A percentile compares a stretch with the other conserved stretches of the same genome.
These are phyloP conservation scores for Stentor roeselii DNA, from an alignment of 73 alveolate genomes.

Conservation along the genomic window DNA sequence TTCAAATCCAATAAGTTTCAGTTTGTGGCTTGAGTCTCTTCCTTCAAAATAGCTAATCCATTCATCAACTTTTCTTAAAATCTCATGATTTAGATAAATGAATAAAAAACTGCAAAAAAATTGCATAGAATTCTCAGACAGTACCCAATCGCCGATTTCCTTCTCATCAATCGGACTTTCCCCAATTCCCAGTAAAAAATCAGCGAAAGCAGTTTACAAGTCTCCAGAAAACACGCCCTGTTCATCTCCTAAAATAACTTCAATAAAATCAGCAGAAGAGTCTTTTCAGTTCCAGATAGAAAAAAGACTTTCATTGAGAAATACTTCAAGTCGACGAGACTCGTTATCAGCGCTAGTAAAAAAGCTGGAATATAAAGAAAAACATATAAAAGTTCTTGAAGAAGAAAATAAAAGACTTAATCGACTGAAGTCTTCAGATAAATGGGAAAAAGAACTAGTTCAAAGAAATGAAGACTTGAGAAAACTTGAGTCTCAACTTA, in stretches of 20 bases:
- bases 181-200: no score
- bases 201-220: no score
- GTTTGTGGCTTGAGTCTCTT: no score
- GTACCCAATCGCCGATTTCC: no score
- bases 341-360: background rate
- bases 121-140: no score
- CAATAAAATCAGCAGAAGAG: no score
- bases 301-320: background rate
- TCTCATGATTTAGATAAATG: no score
- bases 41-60: no score
- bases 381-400: background rate
- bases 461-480: background rate
- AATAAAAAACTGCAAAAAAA: no score
- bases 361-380: background rate
- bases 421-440: background rate
- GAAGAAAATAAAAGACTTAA: background rate
- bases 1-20: conserved; percentile 9
- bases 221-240: background rate
- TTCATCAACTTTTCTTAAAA: no score
- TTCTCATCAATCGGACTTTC: no score
- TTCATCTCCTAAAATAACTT: background rate
- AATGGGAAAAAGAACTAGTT: background rate
- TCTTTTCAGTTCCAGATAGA: background rate
- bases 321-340: background rate
- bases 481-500: background rate